phyloP scores from a whole-genome alignment of 192 early-diverging fungal genomes.

The Coemansia sp. region DNA sequence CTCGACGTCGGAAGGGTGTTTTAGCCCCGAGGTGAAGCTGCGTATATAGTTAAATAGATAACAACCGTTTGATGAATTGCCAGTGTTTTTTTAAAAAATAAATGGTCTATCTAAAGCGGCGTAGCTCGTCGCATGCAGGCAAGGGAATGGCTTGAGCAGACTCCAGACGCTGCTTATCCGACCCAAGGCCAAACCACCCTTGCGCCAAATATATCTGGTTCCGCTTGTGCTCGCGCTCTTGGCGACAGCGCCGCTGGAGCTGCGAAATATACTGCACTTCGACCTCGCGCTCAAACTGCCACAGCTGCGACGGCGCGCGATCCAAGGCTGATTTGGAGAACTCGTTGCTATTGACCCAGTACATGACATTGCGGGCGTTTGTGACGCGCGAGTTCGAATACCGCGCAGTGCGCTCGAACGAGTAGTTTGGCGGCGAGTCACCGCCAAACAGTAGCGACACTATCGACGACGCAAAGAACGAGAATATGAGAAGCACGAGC shows the following conservation, averaged over 20 bases:
- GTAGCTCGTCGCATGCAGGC: constrained; percentile 73
- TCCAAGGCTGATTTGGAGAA: constrained; percentile 40
- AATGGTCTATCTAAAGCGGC: constrained; percentile 43
- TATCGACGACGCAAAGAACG: constrained; percentile 69
- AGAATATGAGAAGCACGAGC: constrained; percentile 69
- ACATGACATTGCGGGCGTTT: constrained; percentile 59
- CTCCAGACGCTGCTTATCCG: constrained; percentile 60
- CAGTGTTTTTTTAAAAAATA: not conserved
- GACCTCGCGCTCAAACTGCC: constrained; percentile 70
- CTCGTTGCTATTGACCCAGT: constrained; percentile 73
- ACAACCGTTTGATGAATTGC: not conserved
- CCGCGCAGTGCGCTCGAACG: constrained; percentile 55
- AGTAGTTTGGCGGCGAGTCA: constrained; percentile 57
- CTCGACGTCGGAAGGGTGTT: not conserved
- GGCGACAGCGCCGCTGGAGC: constrained; percentile 63
- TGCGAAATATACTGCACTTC: constrained; percentile 66
- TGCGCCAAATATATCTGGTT: constrained; percentile 59
- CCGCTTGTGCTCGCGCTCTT: constrained; percentile 61
- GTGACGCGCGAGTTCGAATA: constrained; percentile 62
- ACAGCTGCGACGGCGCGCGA: constrained; percentile 51
- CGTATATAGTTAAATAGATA: not conserved
- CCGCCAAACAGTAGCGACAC: constrained; percentile 49
- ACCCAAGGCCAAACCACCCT: constrained; percentile 65
- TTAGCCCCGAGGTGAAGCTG: not conserved
- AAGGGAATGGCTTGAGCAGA: constrained; percentile 63